Evolutionary conservation across 345 rosid genomes (phyloP).

Genomic region (Bruguiera parviflora): DNA sequence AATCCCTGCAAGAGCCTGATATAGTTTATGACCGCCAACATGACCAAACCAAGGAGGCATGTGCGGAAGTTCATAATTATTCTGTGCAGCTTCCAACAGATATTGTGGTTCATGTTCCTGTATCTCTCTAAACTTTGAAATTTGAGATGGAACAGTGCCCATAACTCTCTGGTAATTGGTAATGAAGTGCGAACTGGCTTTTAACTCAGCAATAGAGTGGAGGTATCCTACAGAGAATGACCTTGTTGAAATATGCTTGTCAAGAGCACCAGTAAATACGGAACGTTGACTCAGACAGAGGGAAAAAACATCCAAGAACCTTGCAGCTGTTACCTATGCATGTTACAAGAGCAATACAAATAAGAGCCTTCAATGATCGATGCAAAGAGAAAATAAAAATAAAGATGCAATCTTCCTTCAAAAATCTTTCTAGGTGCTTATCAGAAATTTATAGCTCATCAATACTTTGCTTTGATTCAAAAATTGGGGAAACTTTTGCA

Average conservation of each 20-base stretch:
- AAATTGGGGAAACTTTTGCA: no score
- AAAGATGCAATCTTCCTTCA: neutral
- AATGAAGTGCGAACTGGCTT: slow-evolving; percentile 39
- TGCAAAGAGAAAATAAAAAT: slow-evolving; percentile 1
- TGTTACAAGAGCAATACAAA: neutral
- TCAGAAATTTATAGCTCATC: no score
- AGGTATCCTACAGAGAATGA: slow-evolving; percentile 66
- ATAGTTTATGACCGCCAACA: slow-evolving; percentile 71
- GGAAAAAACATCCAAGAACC: slow-evolving; percentile 77
- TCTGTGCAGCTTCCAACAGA: slow-evolving; percentile 26
- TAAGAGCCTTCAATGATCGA: neutral
- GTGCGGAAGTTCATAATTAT: slow-evolving; percentile 53
- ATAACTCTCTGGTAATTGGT: slow-evolving; percentile 23
- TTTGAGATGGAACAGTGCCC: slow-evolving; percentile 34
- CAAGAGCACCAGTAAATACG: slow-evolving; percentile 66
- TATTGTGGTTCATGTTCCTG: slow-evolving; percentile 26
- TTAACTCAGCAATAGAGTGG: slow-evolving; percentile 69
- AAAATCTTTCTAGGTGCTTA: no score
- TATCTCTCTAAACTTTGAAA: slow-evolving; percentile 25
- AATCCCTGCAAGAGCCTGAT: slow-evolving; percentile 67
- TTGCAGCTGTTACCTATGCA: slow-evolving; percentile 70
- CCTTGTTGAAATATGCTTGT: slow-evolving; percentile 57
- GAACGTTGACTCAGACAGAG: slow-evolving; percentile 67
- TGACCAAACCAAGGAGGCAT: slow-evolving; percentile 84
- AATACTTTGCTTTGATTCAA: no score